Conservation (phyloP, 768 basidiomycete species). For the Tylopilus balloui region DNA sequence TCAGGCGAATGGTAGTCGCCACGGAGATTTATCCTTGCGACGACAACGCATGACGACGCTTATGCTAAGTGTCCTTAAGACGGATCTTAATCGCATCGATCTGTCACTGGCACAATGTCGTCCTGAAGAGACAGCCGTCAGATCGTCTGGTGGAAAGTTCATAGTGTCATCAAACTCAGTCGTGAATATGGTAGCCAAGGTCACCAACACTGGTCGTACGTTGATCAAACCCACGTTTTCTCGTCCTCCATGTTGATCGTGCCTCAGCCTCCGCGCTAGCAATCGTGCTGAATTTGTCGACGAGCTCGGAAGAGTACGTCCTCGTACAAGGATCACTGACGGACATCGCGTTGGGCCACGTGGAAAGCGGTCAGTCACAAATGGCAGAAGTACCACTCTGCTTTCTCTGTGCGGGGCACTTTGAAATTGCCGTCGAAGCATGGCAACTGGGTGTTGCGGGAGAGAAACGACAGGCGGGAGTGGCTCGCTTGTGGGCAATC, state of each 20-base stretch:
- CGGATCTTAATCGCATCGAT: constrained; percentile 58
- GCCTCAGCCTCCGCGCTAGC: constrained; percentile 46
- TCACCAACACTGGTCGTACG: constrained; percentile 70
- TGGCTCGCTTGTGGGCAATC: constrained; percentile 14
- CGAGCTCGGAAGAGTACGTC: constrained; percentile 60
- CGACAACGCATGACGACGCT: constrained; percentile 70
- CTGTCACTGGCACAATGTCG: constrained; percentile 44
- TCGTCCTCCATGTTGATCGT: constrained; percentile 9
- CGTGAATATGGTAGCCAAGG: constrained; percentile 49
- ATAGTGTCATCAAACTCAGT: constrained; percentile 57
- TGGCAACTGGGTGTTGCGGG: constrained; percentile 20
- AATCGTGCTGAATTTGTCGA: constrained; percentile 49
- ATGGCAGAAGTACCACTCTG: constrained; percentile 57
- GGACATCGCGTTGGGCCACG: constrained; percentile 59
- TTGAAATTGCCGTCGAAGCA: constrained; percentile 43
- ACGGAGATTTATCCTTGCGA: constrained; percentile 73
- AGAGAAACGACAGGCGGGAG: constrained; percentile 20
- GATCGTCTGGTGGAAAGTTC: constrained; percentile 37
- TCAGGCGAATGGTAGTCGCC: constrained; percentile 75
- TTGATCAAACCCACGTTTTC: constrained; percentile 6
- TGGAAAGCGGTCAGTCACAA: constrained; percentile 50
- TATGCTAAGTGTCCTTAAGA: constrained; percentile 76
- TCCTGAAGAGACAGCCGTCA: constrained; percentile 14
- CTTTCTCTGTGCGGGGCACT: constrained; percentile 69
- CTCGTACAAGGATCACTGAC: constrained; percentile 63